Percentiles rank a stretch among this genome's conserved stretches.
phyloP scores from a whole-genome alignment of 345 rosid species.

The Sonneratia caseolaris region DNA sequence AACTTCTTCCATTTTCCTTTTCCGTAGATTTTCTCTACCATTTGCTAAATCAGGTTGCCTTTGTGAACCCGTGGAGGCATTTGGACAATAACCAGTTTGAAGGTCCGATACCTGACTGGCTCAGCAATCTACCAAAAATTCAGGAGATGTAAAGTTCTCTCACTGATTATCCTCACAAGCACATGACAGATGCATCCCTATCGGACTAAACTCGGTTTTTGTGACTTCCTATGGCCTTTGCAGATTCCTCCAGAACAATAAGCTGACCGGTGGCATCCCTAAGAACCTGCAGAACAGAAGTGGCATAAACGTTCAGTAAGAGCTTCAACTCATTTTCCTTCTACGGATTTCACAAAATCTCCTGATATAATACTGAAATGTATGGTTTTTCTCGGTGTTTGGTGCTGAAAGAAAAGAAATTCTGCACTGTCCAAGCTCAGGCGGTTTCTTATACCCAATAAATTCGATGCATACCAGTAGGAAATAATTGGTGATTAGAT shows the following conservation, averaged over 20 bases:
- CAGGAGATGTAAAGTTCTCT: conserved; percentile 42
- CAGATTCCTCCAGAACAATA: conserved; percentile 69
- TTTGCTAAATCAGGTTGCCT: conserved; percentile 9
- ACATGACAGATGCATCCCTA: background rate
- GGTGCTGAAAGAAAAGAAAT: background rate
- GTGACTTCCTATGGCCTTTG: conserved; percentile 11
- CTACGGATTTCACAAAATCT: background rate
- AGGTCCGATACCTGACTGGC: conserved; percentile 58
- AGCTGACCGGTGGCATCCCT: conserved; percentile 53
- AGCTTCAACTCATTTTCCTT: background rate
- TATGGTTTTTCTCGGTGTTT: background rate
- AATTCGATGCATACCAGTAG: background rate
- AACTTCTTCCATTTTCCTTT: background rate
- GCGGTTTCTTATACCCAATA: background rate
- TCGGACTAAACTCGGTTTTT: background rate
- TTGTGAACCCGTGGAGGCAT: conserved; percentile 35
- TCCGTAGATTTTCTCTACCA: background rate
- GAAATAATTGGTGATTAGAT: background rate
- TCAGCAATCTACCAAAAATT: conserved; percentile 39
- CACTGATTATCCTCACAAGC: background rate
- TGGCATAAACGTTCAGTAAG: conserved; percentile 52
- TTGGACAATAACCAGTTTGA: conserved; percentile 61
- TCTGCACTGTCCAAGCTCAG: too few relatives aligned
- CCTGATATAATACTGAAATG: background rate
- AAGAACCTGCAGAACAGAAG: conserved; percentile 22